Evolutionary conservation across 2,329 filamentous ascomycete genomes (phyloP).

Genomic region (Nothophaeocryptopus gaeumannii): DNA sequence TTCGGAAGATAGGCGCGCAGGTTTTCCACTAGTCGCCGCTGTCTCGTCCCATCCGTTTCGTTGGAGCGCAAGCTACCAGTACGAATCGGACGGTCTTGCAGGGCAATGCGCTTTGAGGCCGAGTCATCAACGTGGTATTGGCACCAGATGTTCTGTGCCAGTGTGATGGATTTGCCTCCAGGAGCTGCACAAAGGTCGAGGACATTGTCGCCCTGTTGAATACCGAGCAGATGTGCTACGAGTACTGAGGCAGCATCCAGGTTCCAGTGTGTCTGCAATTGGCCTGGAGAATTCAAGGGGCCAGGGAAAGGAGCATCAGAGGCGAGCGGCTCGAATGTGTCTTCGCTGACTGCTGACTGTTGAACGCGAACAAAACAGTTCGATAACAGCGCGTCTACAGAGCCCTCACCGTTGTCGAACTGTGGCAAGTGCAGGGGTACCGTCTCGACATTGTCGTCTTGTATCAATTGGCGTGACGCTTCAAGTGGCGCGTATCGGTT

Average conservation of each 20-base stretch:
- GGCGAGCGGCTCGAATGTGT: background rate
- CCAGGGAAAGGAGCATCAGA: conserved; percentile 23
- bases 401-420: background rate
- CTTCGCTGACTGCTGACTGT: conserved; percentile 1
- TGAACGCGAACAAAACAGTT: conserved; percentile 12
- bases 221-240: conserved; percentile 35
- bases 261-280: conserved; percentile 32
- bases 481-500: conserved; percentile 28
- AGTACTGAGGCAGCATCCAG: conserved; percentile 37
- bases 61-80: conserved; percentile 40
- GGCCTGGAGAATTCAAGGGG: conserved; percentile 14
- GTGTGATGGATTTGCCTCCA: conserved; percentile 37
- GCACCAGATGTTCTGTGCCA: conserved; percentile 35
- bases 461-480: conserved; percentile 16
- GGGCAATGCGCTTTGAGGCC: conserved; percentile 16
- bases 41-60: conserved; percentile 34
- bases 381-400: background rate
- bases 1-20: conserved; percentile 27
- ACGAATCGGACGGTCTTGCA: conserved; percentile 5
- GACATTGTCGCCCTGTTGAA: conserved; percentile 38
- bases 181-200: conserved; percentile 44
- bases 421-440: conserved; percentile 9
- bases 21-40: conserved; percentile 34
- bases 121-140: conserved; percentile 19
- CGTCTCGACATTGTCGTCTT: conserved; percentile 11